Percentiles rank a stretch among this genome's conserved stretches.
Evolutionary conservation across 73 alveolate genomes (phyloP).

Genomic region (Paramecium tetraurelia): DNA sequence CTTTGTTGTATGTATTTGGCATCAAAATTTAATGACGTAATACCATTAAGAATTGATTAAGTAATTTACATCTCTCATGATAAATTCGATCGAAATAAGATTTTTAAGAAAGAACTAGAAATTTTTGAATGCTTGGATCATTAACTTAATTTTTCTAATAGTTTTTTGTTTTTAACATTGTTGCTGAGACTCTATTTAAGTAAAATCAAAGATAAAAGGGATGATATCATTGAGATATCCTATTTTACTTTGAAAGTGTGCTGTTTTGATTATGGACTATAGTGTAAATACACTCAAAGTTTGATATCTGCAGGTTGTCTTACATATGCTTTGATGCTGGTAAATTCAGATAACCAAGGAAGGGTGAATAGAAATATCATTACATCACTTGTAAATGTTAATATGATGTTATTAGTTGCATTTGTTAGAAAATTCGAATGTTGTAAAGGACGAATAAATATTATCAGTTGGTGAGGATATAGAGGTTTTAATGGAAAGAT

Average conservation of each 20-base stretch:
- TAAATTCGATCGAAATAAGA: neutral
- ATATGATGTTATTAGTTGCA: neutral
- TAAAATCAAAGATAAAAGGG: neutral
- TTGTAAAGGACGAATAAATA: neutral
- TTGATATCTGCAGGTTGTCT: neutral
- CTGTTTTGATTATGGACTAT: neutral
- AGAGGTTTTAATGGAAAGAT: neutral
- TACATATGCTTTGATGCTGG: neutral
- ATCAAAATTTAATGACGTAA: conserved; percentile 4
- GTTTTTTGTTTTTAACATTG: neutral
- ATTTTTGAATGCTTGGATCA: neutral
- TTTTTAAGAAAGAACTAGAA: neutral
- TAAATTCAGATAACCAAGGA: neutral
- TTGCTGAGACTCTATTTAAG: neutral
- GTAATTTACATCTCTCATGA: neutral
- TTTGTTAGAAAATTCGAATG: neutral
- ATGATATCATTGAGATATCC: neutral
- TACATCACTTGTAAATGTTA: neutral
- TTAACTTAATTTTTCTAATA: neutral
- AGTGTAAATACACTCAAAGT: neutral
- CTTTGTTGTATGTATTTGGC: neutral
- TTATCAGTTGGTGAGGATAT: neutral
- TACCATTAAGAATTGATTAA: neutral
- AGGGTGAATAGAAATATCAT: neutral
- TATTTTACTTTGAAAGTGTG: neutral